phyloP scores from a whole-genome alignment of 352 stramenopile genomes.

The Aphanomyces astaci region DNA sequence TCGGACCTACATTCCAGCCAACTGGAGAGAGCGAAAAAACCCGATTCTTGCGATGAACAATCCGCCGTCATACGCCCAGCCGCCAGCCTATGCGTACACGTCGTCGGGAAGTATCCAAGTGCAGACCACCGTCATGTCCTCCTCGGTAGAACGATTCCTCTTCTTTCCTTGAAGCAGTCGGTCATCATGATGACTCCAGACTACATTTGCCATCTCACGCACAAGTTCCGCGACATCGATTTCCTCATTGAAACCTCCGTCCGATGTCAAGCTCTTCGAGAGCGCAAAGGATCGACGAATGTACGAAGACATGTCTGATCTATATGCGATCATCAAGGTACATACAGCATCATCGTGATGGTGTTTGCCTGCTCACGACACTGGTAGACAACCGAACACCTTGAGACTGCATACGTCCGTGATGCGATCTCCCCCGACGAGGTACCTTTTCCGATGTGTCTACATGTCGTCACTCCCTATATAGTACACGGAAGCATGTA shows the following conservation, averaged over 20 bases:
- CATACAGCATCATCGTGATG: neutral
- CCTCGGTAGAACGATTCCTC: conserved; percentile 20
- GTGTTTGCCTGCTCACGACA: neutral
- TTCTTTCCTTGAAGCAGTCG: conserved; percentile 48
- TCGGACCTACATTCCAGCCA: neutral
- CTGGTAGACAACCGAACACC: conserved; percentile 87
- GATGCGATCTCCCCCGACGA: conserved; percentile 91
- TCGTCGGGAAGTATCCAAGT: conserved; percentile 8
- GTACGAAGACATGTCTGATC: conserved; percentile 82
- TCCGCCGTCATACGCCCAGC: neutral
- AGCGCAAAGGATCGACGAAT: conserved; percentile 81
- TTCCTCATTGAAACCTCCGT: conserved; percentile 24
- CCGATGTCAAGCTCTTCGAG: conserved; percentile 68
- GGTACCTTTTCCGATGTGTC: conserved; percentile 27
- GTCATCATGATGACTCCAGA: conserved; percentile 27
- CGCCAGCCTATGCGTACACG: conserved; percentile 14
- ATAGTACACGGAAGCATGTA: conserved; percentile 94
- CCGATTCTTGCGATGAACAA: conserved; percentile 5
- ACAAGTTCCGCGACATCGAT: neutral
- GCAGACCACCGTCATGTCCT: neutral
- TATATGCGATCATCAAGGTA: conserved; percentile 96
- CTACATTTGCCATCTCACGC: neutral
- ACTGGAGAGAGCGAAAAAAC: neutral
- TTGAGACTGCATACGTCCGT: conserved; percentile 95
- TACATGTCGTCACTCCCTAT: neutral